Evolutionary conservation across 306 rosid species (phyloP).

Genomic region (Hippophae tibetana): DNA sequence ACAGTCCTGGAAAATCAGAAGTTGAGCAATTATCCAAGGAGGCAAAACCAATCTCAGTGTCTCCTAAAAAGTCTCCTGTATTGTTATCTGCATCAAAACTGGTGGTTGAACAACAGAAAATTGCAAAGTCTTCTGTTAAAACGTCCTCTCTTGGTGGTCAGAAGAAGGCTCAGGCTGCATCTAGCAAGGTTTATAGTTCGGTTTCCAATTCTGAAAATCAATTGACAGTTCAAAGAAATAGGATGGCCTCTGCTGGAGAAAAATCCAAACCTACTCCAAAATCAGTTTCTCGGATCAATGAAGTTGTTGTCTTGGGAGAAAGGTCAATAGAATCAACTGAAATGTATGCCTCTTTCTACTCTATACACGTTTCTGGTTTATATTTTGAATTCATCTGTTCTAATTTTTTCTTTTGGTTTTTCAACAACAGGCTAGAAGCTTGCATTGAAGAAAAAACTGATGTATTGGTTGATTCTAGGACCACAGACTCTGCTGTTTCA

Average conservation of each 20-base stretch:
- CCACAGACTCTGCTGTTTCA: conserved; percentile 52
- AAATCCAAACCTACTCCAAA: conserved; percentile 44
- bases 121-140: conserved; percentile 39
- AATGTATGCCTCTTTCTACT: conserved; percentile 33
- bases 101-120: conserved; percentile 36
- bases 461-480: conserved; percentile 40
- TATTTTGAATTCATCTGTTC: neutral
- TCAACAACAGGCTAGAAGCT: conserved; percentile 39
- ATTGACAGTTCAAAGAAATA: conserved; percentile 36
- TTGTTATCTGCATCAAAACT: conserved; percentile 27
- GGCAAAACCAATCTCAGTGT: conserved; percentile 36
- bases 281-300: conserved; percentile 32
- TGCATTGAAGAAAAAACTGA: conserved; percentile 36
- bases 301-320: conserved; percentile 31
- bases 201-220: conserved; percentile 41
- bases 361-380: neutral
- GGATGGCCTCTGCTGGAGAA: conserved; percentile 44
- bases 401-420: conserved; percentile 9
- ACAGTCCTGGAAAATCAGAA: conserved; percentile 46
- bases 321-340: conserved; percentile 46
- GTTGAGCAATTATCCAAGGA: conserved; percentile 35
- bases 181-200: conserved; percentile 34
- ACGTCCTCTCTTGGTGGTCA: conserved; percentile 35
- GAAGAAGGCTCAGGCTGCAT: conserved; percentile 40
- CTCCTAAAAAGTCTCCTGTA: conserved; percentile 64